Evolutionary conservation across 2,329 filamentous ascomycete genomes (phyloP).

Genomic region (Cladosporium colombiae): DNA sequence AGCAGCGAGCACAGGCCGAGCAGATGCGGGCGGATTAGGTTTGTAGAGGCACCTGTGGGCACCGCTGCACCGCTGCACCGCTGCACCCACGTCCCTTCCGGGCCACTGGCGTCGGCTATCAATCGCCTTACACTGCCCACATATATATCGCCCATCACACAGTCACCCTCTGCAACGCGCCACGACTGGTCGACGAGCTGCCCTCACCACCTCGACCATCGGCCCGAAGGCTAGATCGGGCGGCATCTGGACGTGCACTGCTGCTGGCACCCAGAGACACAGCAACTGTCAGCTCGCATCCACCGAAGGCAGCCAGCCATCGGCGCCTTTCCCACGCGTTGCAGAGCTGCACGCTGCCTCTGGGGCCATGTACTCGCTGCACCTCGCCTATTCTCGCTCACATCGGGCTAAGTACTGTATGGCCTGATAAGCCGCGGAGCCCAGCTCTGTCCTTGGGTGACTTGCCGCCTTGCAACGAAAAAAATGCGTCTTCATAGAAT

Average conservation of each 20-base stretch:
- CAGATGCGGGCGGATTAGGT: slow-evolving; percentile 6
- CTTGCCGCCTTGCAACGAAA: not conserved
- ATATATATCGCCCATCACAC: slow-evolving; percentile 4
- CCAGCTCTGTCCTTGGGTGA: not conserved
- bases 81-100: slow-evolving; percentile 3
- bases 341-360: not conserved
- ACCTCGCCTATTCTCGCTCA: slow-evolving; percentile 2
- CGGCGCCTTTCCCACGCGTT: not conserved
- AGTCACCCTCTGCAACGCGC: not conserved
- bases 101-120: slow-evolving; percentile 54
- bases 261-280: not conserved
- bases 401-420: not conserved
- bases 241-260: not conserved
- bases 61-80: not conserved
- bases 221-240: not conserved
- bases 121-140: not conserved
- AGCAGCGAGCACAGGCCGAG: not conserved
- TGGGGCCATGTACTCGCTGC: not conserved
- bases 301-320: not conserved
- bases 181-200: not conserved
- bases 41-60: not conserved
- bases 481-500: not conserved
- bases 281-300: not conserved
- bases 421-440: not conserved
- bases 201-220: not conserved